Conservation (phyloP, 768 basidiomycete species). For the Rhizopogon vulgaris region DNA sequence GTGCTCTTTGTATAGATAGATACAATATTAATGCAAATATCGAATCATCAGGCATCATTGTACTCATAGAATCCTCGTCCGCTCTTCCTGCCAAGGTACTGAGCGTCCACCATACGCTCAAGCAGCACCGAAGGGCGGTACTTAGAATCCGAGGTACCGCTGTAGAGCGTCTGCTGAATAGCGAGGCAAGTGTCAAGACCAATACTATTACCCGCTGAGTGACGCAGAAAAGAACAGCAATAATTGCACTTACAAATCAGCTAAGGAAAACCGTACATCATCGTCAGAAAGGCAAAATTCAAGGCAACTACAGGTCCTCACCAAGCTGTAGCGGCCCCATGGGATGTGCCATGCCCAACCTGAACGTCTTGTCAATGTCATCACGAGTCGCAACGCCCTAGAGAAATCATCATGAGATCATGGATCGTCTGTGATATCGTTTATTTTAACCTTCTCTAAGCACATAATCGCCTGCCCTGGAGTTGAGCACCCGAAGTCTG, state of each 20-base stretch:
- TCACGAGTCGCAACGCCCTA: slow-evolving; percentile 89
- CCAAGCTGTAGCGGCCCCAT: slow-evolving; percentile 93
- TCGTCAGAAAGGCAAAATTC: slow-evolving; percentile 1
- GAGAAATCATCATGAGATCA: not conserved
- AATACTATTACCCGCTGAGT: slow-evolving; percentile 49
- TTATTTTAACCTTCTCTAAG: slow-evolving; percentile 65
- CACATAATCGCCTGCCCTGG: slow-evolving; percentile 78
- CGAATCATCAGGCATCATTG: slow-evolving; percentile 9
- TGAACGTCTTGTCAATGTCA: slow-evolving; percentile 92
- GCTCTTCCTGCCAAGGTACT: slow-evolving; percentile 88
- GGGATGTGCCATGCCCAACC: slow-evolving; percentile 90
- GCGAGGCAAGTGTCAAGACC: slow-evolving; percentile 96
- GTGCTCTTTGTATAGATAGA: not conserved
- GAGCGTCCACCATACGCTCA: slow-evolving; percentile 94
- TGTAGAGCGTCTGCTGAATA: slow-evolving; percentile 86
- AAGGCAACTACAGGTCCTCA: slow-evolving; percentile 15
- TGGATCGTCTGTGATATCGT: not conserved
- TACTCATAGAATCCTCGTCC: slow-evolving; percentile 97
- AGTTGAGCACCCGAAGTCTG: not conserved
- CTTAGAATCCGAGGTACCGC: slow-evolving; percentile 88
- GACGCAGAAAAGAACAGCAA: not conserved
- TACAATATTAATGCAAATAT: not conserved
- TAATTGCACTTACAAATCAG: slow-evolving; percentile 24
- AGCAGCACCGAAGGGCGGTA: slow-evolving; percentile 89
- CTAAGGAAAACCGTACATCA: slow-evolving; percentile 3